Base-by-base conservation (phyloP, 2,329 filamentous ascomycete species). In the Xylaria polymorpha region DNA sequence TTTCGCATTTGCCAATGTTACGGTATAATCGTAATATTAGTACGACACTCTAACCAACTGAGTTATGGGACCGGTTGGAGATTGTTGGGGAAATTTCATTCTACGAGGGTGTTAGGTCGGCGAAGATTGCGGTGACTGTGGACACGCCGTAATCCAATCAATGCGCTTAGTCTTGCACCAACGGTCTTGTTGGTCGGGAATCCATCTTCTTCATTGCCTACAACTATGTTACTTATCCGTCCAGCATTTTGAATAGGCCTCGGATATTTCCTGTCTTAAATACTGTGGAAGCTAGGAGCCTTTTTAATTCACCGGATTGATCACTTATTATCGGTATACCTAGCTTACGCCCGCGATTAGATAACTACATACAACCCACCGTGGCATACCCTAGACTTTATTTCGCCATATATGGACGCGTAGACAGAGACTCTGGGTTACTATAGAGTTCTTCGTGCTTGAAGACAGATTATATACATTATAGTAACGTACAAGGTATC, bases 1-100 rank as follows among this genome's bases (percentile, higher is more conserved):
- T 18, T 56, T 56, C 61, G 61, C 61, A 56, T 63, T 53, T 15
- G 29, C 58, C 7, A 37, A 63, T 25, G 39, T 46, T 62, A 63
- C 41, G 4, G 41, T 7, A 8, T 2, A 32, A 3, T 22, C 14
- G 43, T 55, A 43, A 14, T 63, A 46, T 22, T 29, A 29, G 25
- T 29, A 29, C 25, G 25, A 29, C 25, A 29, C 25, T 29, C 25
- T 29, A 29, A 29, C 25, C 25, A 29, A 29, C 25, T 29, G 25
- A 29, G 25, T 29, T 29, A 29, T 29, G 25, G 25, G 25, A 53
- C 50, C 50, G 46, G 14, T 48, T 25, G 46, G 46, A 7, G 14
- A 20, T 2, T 2, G 3, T 25, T 7, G 12, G 20, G 14, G 46
- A 48, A 48, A 25, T 48, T 10, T 22, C n/a, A 9, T 7, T 4